Conservation (phyloP, 441 rosid species). For the California macrophylla region DNA sequence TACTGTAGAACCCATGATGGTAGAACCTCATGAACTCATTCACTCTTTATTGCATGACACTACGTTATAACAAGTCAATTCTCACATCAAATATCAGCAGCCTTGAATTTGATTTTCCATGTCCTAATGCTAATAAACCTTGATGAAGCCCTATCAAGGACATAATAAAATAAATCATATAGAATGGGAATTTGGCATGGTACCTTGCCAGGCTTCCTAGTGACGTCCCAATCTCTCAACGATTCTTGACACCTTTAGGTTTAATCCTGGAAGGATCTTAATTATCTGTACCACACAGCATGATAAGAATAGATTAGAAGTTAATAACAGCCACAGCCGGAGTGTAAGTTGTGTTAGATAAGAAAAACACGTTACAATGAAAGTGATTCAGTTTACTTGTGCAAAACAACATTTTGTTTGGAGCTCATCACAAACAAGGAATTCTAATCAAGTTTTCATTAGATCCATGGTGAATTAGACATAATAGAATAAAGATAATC, state of each 20-base stretch:
- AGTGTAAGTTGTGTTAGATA: background rate
- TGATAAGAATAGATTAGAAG: background rate
- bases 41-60: background rate
- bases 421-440: background rate
- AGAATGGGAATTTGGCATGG: background rate
- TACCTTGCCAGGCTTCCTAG: conserved; percentile 23
- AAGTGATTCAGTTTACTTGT: background rate
- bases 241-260: conserved; percentile 59
- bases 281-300: conserved; percentile 44
- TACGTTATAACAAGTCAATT: background rate
- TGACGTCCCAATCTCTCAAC: conserved; percentile 72
- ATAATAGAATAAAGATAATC: background rate
- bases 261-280: conserved; percentile 69
- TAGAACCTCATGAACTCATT: background rate
- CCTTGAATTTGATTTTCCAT: conserved; percentile 1
- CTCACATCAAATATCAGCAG: background rate
- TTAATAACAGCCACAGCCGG: background rate
- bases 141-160: background rate
- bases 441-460: background rate
- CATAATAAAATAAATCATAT: background rate
- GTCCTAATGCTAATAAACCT: background rate
- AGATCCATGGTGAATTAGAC: background rate
- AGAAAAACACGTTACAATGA: background rate
- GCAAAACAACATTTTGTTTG: background rate
- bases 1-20: background rate